Conservation (phyloP, 768 basidiomycete genomes). For the Leucosporidium creatinivorum region DNA sequence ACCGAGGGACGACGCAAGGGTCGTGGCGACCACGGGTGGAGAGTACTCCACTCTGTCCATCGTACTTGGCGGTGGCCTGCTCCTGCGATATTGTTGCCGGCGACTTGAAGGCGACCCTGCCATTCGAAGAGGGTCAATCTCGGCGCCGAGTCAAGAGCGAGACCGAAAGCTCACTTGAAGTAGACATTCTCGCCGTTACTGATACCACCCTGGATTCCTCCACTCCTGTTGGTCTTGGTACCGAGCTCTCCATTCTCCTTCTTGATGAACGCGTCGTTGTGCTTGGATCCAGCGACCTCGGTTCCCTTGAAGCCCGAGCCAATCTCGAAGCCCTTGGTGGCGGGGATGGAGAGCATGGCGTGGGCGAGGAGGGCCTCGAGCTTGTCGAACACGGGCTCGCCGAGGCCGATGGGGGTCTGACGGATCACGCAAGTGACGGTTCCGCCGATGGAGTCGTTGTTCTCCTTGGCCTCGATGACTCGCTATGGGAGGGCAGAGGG, state of each 20-base stretch:
- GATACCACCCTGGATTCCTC: slow-evolving; percentile 95
- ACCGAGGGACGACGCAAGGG: slow-evolving; percentile 85
- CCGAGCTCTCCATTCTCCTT: slow-evolving; percentile 63
- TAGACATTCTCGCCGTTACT: slow-evolving; percentile 96
- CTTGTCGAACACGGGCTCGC: slow-evolving; percentile 98
- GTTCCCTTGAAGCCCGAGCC: slow-evolving; percentile 95
- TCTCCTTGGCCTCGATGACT: slow-evolving; percentile 85
- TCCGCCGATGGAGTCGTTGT: slow-evolving; percentile 92
- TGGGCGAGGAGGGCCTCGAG: slow-evolving; percentile 91
- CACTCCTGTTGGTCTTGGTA: slow-evolving; percentile 89
- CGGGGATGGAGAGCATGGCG: slow-evolving; percentile 98
- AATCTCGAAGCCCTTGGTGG: slow-evolving; percentile 96
- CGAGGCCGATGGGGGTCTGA: slow-evolving; percentile 78
- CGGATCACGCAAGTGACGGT: slow-evolving; percentile 95
- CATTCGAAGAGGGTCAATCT: background rate
- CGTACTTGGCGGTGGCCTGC: slow-evolving; percentile 85
- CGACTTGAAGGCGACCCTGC: slow-evolving; percentile 90
- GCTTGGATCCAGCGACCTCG: slow-evolving; percentile 81
- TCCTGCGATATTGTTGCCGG: slow-evolving; percentile 94
- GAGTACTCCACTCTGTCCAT: slow-evolving; percentile 78
- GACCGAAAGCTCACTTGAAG: slow-evolving; percentile 65
- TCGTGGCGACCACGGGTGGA: slow-evolving; percentile 92
- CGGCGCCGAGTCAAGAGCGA: background rate
- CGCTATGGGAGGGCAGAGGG: slow-evolving; percentile 50
- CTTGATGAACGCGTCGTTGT: slow-evolving; percentile 80